Evolutionary conservation across 768 basidiomycete species (phyloP).

Genomic region (Macrolepiota dolichaula): DNA sequence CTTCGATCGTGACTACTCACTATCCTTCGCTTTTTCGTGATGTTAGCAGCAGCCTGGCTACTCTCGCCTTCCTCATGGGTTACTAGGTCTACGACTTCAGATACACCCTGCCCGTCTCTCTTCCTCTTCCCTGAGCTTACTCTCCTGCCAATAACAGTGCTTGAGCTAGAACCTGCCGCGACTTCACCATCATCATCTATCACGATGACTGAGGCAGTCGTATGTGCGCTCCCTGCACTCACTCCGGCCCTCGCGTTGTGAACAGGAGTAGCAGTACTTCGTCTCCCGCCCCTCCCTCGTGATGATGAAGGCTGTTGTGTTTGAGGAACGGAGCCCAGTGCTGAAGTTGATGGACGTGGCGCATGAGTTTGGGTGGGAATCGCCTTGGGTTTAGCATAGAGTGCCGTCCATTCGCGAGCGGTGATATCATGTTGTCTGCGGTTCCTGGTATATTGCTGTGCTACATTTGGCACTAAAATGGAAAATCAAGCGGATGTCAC

Average conservation of each 20-base stretch:
- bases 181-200: slow-evolving; percentile 6
- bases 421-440: slow-evolving; percentile 71
- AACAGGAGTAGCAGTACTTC: not conserved
- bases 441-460: slow-evolving; percentile 63
- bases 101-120: not conserved
- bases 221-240: not conserved
- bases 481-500: not conserved
- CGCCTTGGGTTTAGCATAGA: slow-evolving; percentile 56
- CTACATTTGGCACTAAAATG: slow-evolving; percentile 62
- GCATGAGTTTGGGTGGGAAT: slow-evolving; percentile 24
- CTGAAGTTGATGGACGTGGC: slow-evolving; percentile 10
- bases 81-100: slow-evolving; percentile 5
- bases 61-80: not conserved
- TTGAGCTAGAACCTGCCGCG: not conserved
- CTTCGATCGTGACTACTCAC: not conserved
- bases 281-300: slow-evolving; percentile 4
- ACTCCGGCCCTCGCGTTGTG: not conserved
- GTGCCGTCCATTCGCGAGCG: slow-evolving; percentile 74
- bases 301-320: not conserved
- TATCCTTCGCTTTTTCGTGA: slow-evolving; percentile 7
- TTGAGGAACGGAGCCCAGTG: not conserved
- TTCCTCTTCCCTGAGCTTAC: slow-evolving; percentile 7
- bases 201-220: slow-evolving; percentile 3
- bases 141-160: not conserved
- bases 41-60: not conserved